Percentiles rank a stretch among this genome's conserved stretches.
These are phyloP conservation scores for Balakata baccata DNA, from an alignment of 345 rosid genomes.

Conservation along the genomic window DNA sequence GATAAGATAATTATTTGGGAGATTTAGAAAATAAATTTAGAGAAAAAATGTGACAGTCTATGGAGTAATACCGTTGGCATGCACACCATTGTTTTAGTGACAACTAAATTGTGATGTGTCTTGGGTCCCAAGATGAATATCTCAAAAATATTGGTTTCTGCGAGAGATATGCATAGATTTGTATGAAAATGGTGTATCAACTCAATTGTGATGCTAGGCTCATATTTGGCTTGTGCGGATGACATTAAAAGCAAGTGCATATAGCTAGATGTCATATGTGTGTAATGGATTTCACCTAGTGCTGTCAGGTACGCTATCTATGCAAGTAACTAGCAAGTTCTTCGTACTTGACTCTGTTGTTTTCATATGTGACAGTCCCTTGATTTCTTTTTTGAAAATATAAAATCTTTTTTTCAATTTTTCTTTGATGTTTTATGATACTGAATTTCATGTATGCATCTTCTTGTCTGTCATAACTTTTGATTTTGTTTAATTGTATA, in stretches of 20 bases:
- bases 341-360: not conserved
- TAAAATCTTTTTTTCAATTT: not conserved
- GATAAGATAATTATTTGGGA: not conserved
- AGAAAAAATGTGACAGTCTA: too few relatives aligned
- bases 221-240: not conserved
- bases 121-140: not conserved
- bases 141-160: not conserved
- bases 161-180: not conserved
- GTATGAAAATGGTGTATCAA: not conserved
- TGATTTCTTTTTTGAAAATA: not conserved
- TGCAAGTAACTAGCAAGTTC: not conserved
- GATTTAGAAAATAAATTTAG: not conserved
- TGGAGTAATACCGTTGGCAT: not conserved
- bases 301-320: not conserved
- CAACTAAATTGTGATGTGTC: not conserved
- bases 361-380: not conserved
- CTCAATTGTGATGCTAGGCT: not conserved
- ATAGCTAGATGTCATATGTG: not conserved
- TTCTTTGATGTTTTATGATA: not conserved
- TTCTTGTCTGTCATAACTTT: slow-evolving; percentile 7
- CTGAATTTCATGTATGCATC: not conserved
- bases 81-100: not conserved
- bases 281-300: not conserved
- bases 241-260: not conserved
- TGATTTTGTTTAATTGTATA: slow-evolving; percentile 5